These are phyloP conservation scores for Prunus padus DNA, from an alignment of 306 rosid species.

Conservation along the genomic window DNA sequence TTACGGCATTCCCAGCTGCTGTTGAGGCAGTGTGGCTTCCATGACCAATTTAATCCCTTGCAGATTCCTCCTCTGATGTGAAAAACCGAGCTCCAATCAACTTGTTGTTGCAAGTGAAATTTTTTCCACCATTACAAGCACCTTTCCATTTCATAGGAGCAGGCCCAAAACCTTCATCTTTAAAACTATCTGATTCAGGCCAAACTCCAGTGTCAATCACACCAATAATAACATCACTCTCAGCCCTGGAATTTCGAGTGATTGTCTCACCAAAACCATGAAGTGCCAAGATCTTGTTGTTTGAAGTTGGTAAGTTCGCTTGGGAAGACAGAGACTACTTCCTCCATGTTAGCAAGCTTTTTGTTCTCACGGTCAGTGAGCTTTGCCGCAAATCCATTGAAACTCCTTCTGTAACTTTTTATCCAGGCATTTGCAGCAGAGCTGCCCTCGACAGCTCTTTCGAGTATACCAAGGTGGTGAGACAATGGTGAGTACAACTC, in stretches of 20 bases:
- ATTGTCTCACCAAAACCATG: conserved; percentile 14
- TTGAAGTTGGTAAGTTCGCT: not conserved
- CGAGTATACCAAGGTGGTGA: not conserved
- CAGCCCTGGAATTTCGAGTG: conserved; percentile 1
- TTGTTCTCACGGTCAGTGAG: not conserved
- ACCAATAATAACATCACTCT: conserved; percentile 37
- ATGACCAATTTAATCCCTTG: not conserved
- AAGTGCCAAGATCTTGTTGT: not conserved
- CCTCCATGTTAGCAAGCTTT: not conserved
- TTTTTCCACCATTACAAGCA: conserved; percentile 11
- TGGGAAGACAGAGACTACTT: not conserved
- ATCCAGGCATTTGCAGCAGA: not conserved
- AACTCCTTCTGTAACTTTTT: conserved; percentile 13
- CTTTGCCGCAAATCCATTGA: not conserved
- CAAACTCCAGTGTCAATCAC: conserved; percentile 44
- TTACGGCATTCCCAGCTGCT: not conserved
- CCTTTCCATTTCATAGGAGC: conserved; percentile 40
- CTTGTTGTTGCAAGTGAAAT: conserved; percentile 37
- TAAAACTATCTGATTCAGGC: conserved; percentile 40
- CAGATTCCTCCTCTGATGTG: not conserved
- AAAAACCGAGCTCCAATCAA: not conserved
- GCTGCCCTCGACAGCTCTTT: not conserved
- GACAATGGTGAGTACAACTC: not conserved
- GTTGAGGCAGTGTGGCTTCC: conserved; percentile 7
- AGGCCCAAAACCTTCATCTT: conserved; percentile 31